Evolutionary conservation across 164 flowering plant genomes (phyloP), one percentile per base, ranked within the genome.

Genomic region (Akebia trifoliata): DNA sequence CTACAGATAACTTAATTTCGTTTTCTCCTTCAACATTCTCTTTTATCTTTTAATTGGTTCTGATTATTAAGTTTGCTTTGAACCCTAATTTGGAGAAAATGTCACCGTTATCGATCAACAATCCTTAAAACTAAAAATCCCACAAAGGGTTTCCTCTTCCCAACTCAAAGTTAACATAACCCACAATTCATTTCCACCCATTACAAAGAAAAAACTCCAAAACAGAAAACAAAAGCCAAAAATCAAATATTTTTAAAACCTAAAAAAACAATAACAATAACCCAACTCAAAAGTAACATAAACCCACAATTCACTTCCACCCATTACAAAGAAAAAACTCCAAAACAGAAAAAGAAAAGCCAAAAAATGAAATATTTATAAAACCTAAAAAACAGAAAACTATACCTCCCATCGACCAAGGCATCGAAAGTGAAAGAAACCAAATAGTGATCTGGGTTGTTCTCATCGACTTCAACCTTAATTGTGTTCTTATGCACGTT

Each of bases 351-450:
- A 39, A 47, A 58, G 17, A 62, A 11, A 8, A 47, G 37, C 5
- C 4, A 34, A 45, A 42, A 28, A 29, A 9, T 28, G n/a, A n/a
- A n/a, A n/a, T n/a, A n/a, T n/a, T n/a, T n/a, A 25, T 24, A 11
- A 4, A 36, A 43, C 3, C 1, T 29, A 44, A 56, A 25, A 46
- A 18, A 26, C 0, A 9, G 35, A 12, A 43, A 36, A 43, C 15
- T 35, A 30, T 63, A 93, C 95, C 97, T 87, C 25, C 98, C 97
- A 77, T 87, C 92, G 50, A 72, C 70, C 67, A 78, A 17, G 12
- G 98, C 90, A 60, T 93, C 98, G 37, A 93, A 87, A 12, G 82
- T 78, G 64, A 93, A 90, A 24, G 88, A 82, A 35, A 90, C 87
- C 82, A 93, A 71, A 72, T 71, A 70, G 12, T 59, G 71, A 61